These are phyloP conservation scores for Diversispora eburnea DNA, from an alignment of 192 early-diverging fungal genomes.

Conservation along the genomic window DNA sequence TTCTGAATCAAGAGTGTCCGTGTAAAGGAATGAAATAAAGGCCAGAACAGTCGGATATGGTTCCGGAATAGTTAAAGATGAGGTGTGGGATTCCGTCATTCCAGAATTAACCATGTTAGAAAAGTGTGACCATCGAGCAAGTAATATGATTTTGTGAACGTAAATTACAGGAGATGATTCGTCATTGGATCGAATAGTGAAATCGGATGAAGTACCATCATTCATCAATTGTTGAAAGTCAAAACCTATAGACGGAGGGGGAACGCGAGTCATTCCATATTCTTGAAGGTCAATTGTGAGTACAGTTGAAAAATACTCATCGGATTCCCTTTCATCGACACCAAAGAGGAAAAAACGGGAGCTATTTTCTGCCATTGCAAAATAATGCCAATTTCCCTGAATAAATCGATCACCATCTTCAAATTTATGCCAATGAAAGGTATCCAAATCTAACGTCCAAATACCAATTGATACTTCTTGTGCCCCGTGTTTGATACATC, in stretches of 20 bases:
- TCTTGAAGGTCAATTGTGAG: slow-evolving; percentile 55
- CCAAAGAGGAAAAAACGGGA: slow-evolving; percentile 56
- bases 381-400: slow-evolving; percentile 54
- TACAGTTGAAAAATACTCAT: slow-evolving; percentile 55
- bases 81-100: slow-evolving; percentile 50
- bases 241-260: slow-evolving; percentile 44
- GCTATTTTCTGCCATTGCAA: slow-evolving; percentile 52
- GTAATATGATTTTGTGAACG: slow-evolving; percentile 55
- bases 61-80: slow-evolving; percentile 50
- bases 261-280: slow-evolving; percentile 52
- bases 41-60: slow-evolving; percentile 44
- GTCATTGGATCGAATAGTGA: slow-evolving; percentile 41
- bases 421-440: slow-evolving; percentile 51
- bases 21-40: slow-evolving; percentile 59
- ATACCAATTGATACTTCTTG: slow-evolving; percentile 51
- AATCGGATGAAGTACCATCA: slow-evolving; percentile 45
- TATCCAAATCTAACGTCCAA: slow-evolving; percentile 57
- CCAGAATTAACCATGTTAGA: slow-evolving; percentile 49
- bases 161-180: slow-evolving; percentile 43
- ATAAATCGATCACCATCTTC: slow-evolving; percentile 32
- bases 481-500: slow-evolving; percentile 36
- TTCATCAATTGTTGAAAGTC: slow-evolving; percentile 49
- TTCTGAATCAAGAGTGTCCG: slow-evolving; percentile 46
- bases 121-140: slow-evolving; percentile 66
- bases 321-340: slow-evolving; percentile 48